These are phyloP conservation scores for Schwanniomyces vanrijiae DNA, from an alignment of 805 yeast species.

Conservation along the genomic window DNA sequence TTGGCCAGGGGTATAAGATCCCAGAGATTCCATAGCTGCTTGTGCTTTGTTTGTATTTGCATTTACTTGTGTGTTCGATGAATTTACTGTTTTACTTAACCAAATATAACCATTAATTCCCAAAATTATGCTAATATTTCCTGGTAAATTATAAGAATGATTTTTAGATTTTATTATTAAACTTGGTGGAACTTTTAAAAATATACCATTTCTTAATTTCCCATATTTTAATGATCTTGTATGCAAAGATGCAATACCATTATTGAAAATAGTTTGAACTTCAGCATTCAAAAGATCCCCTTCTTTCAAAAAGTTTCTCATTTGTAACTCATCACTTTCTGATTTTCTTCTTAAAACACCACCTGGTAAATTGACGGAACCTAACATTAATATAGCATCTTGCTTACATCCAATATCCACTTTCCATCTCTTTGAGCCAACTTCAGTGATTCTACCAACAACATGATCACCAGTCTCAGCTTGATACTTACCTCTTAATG, in stretches of 20 bases:
- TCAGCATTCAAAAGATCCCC: conserved; percentile 96
- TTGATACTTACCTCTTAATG: conserved; percentile 81
- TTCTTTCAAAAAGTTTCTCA: conserved; percentile 91
- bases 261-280: conserved; percentile 84
- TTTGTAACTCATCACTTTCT: conserved; percentile 93
- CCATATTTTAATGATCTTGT: conserved; percentile 96
- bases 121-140: conserved; percentile 84
- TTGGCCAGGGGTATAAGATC: conserved; percentile 52
- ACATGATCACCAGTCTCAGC: conserved; percentile 98
- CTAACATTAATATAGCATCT: conserved; percentile 88
- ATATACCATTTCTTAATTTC: conserved; percentile 87
- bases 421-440: conserved; percentile 92
- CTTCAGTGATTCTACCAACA: conserved; percentile 91
- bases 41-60: conserved; percentile 31
- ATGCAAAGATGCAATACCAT: conserved; percentile 91
- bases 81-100: conserved; percentile 65
- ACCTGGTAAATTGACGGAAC: conserved; percentile 96
- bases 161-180: conserved; percentile 81
- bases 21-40: conserved; percentile 37
- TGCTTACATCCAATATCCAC: conserved; percentile 96
- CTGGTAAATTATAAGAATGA: conserved; percentile 88
- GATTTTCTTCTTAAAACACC: conserved; percentile 92
- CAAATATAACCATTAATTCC: conserved; percentile 96
- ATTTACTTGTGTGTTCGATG: conserved; percentile 15
- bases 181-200: conserved; percentile 77